Conservation (phyloP, 805 yeast genomes). For the Tetrapisispora namnaoensis region DNA sequence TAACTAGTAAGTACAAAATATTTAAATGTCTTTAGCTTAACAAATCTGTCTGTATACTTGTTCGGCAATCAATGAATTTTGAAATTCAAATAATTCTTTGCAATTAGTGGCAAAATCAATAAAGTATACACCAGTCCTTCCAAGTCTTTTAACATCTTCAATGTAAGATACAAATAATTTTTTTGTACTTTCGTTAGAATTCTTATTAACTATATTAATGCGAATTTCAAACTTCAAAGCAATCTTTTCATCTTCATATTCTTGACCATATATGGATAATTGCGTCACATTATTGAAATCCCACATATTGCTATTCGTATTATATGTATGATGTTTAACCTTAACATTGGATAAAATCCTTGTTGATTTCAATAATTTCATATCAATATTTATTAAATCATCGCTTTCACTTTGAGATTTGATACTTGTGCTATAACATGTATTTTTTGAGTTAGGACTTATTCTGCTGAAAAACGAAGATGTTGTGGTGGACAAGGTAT, state of each 20-base stretch:
- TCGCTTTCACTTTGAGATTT: neutral
- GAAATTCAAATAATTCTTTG: slow-evolving; percentile 20
- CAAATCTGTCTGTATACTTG: slow-evolving; percentile 15
- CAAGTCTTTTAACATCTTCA: slow-evolving; percentile 17
- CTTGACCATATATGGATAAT: slow-evolving; percentile 16
- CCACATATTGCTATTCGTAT: slow-evolving; percentile 16
- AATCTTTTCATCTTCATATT: slow-evolving; percentile 9
- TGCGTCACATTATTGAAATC: slow-evolving; percentile 10
- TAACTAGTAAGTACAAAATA: too few species aligned
- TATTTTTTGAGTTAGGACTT: slow-evolving; percentile 7
- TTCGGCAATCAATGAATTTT: slow-evolving; percentile 17
- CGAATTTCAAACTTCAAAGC: slow-evolving; percentile 13
- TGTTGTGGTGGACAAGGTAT: slow-evolving; percentile 18
- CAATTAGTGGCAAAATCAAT: slow-evolving; percentile 7
- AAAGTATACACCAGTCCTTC: slow-evolving; percentile 22
- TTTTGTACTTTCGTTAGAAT: neutral
- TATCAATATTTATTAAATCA: neutral
- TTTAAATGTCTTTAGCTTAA: too few species aligned
- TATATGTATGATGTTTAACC: slow-evolving; percentile 16
- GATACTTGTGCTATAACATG: neutral
- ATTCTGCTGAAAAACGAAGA: slow-evolving; percentile 15
- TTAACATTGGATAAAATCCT: slow-evolving; percentile 15
- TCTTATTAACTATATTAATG: neutral
- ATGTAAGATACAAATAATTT: slow-evolving; percentile 7
- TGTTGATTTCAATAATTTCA: neutral